Evolutionary conservation across 345 rosid species (phyloP).

Genomic region (Eucalyptus virginea): DNA sequence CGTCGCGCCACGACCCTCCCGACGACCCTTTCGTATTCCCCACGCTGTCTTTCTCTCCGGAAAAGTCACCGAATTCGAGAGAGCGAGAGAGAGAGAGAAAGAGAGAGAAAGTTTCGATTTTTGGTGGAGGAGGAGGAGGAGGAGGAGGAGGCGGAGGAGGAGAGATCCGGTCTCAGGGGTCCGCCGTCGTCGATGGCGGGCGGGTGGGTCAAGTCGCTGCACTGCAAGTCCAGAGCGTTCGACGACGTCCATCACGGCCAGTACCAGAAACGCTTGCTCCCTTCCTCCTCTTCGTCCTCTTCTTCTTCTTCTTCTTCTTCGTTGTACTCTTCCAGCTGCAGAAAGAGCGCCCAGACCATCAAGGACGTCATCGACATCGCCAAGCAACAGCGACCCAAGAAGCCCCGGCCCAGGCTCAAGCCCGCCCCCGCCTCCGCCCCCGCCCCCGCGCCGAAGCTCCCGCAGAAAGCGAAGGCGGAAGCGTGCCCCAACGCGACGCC

Average conservation of each 20-base stretch:
- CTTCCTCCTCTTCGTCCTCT: neutral
- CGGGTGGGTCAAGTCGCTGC: conserved; percentile 83
- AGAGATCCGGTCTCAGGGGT: neutral
- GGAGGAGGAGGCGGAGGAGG: neutral
- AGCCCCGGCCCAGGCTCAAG: neutral
- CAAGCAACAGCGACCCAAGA: neutral
- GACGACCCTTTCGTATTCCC: neutral
- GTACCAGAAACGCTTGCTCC: conserved; percentile 15
- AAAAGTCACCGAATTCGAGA: neutral
- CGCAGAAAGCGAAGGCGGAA: neutral
- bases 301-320: neutral
- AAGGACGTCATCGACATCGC: conserved; percentile 62
- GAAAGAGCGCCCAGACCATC: conserved; percentile 43
- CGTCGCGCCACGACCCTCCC: neutral
- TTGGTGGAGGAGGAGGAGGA: neutral
- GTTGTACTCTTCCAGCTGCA: conserved; percentile 43
- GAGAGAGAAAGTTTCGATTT: neutral
- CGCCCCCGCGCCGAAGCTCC: neutral
- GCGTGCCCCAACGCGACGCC: neutral
- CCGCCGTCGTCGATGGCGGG: conserved; percentile 35
- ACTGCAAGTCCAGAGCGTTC: conserved; percentile 80
- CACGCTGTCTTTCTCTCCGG: neutral
- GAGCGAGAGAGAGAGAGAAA: neutral
- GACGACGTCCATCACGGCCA: conserved; percentile 67
- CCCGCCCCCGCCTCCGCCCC: neutral